A percentile compares a stretch with the other conserved stretches of the same genome.
Conservation (phyloP, 768 basidiomycete genomes). For the Baorangia bicolor region DNA sequence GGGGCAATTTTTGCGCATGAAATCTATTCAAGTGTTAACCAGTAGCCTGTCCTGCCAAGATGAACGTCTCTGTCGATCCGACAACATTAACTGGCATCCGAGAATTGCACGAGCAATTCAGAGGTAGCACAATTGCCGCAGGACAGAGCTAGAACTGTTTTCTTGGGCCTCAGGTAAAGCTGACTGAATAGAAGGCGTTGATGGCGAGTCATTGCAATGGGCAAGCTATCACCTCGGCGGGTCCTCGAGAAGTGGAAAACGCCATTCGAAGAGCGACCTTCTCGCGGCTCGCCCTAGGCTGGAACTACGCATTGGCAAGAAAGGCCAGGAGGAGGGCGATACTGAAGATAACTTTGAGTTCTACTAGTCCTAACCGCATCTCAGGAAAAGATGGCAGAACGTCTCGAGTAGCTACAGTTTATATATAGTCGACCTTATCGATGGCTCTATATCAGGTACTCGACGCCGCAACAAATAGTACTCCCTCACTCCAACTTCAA, state of each 20-base stretch:
- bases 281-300: too few relatives aligned
- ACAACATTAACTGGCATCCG: slow-evolving; percentile 6
- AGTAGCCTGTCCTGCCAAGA: neutral
- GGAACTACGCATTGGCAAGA: neutral
- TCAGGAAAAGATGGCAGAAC: too few relatives aligned
- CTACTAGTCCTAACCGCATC: too few relatives aligned
- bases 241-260: slow-evolving; percentile 11
- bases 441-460: too few relatives aligned
- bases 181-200: slow-evolving; percentile 9
- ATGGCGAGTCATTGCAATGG: slow-evolving; percentile 8
- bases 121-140: slow-evolving; percentile 1
- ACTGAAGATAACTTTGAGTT: neutral
- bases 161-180: slow-evolving; percentile 1
- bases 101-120: slow-evolving; percentile 5
- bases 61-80: slow-evolving; percentile 2
- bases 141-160: slow-evolving; percentile 5
- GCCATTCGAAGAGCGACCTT: neutral
- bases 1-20: neutral
- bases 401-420: too few relatives aligned
- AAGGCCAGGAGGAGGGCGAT: neutral
- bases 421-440: too few relatives aligned
- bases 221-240: slow-evolving; percentile 3
- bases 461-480: too few relatives aligned
- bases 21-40: neutral
- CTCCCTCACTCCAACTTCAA: too few relatives aligned